Percentiles rank a stretch among this genome's conserved stretches.
Conservation (phyloP, 331 rosid genomes). For the Cydonia oblonga region DNA sequence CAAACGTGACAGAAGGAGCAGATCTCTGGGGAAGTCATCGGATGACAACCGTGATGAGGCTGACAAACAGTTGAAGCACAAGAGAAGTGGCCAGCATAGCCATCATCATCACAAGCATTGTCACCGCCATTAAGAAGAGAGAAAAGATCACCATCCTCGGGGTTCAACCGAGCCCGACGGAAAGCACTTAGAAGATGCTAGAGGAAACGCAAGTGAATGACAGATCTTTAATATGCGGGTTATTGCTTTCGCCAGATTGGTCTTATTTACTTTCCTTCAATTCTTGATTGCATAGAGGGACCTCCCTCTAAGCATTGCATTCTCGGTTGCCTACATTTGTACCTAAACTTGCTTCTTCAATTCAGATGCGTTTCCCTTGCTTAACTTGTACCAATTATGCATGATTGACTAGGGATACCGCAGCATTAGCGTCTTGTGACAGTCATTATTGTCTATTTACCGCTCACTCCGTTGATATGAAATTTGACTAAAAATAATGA, state of each 20-base stretch:
- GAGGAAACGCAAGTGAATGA: not conserved
- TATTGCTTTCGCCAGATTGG: not conserved
- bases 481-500: not conserved
- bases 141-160: conserved; percentile 15
- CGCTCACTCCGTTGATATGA: not conserved
- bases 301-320: not conserved
- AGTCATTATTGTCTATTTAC: not conserved
- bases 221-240: not conserved
- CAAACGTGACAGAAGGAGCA: conserved; percentile 21
- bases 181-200: conserved; percentile 7
- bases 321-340: not conserved
- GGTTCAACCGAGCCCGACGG: conserved; percentile 12
- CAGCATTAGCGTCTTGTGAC: no score
- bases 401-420: no score
- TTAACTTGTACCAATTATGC: not conserved
- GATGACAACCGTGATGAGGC: conserved; percentile 43
- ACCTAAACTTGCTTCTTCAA: not conserved
- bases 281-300: not conserved
- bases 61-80: conserved; percentile 20
- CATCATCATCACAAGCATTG: conserved; percentile 26
- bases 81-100: conserved; percentile 24
- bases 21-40: conserved; percentile 35
- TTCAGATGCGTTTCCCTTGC: not conserved
- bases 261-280: not conserved
- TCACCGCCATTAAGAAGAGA: conserved; percentile 24